Evolutionary conservation across 208 protist genomes (phyloP).

Genomic region (Leishmania aethiopica): DNA sequence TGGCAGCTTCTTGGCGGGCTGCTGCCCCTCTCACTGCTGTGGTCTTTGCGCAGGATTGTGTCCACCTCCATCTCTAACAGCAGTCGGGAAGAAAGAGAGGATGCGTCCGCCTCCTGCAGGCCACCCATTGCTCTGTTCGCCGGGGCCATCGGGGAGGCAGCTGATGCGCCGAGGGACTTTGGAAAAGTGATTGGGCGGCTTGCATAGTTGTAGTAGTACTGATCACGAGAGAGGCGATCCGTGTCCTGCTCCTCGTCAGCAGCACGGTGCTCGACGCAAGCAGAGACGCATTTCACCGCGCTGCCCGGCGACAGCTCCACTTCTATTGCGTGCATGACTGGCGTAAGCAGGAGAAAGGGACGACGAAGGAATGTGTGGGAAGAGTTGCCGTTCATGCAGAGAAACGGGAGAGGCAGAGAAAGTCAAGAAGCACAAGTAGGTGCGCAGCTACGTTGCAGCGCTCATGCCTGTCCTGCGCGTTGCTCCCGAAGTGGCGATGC

Average conservation of each 20-base stretch:
- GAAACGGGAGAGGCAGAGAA: background rate
- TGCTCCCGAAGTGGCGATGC: background rate
- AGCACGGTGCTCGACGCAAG: background rate
- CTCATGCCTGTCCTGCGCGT: background rate
- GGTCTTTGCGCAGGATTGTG: conserved; percentile 12
- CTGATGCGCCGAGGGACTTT: background rate
- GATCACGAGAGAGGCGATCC: conserved; percentile 7
- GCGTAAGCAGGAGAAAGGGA: background rate
- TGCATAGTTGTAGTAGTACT: conserved; percentile 17
- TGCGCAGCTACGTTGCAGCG: background rate
- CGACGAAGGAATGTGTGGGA: background rate
- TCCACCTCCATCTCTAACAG: conserved; percentile 26
- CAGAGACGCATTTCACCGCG: conserved; percentile 1
- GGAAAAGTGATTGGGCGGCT: background rate
- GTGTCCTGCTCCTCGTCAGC: background rate
- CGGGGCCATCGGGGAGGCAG: background rate
- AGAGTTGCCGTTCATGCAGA: background rate
- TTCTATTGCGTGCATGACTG: conserved; percentile 19
- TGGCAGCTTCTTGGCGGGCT: background rate
- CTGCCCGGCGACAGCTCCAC: conserved; percentile 29
- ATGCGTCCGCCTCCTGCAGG: background rate
- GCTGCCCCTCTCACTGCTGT: background rate
- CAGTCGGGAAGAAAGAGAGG: background rate
- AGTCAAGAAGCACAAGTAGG: background rate
- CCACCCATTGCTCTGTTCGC: no score